A percentile compares a stretch with the other conserved stretches of the same genome.
phyloP scores from a whole-genome alignment of 139 green algal genomes.

The Zygnema circumcarinatum region DNA sequence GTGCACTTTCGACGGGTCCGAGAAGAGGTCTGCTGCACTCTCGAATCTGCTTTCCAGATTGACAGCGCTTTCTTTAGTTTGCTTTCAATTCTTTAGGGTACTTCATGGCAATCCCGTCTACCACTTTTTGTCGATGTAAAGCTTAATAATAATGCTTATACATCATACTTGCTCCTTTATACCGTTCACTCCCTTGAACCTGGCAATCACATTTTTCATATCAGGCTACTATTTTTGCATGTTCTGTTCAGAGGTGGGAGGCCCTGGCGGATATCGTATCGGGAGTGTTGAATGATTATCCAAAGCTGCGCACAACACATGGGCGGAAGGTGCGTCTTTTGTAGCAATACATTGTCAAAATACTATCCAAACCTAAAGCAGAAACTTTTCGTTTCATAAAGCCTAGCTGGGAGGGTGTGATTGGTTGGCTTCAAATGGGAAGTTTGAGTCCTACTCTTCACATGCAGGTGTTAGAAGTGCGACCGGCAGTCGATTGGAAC shows the following conservation, averaged over 20 bases:
- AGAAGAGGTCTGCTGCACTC: slow-evolving; percentile 43
- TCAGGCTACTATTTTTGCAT: too few relatives aligned
- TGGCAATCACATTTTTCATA: too few relatives aligned
- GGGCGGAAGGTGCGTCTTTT: slow-evolving; percentile 43
- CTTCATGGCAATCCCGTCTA: too few relatives aligned
- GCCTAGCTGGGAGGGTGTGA: too few relatives aligned
- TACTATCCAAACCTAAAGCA: not conserved
- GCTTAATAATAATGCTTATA: too few relatives aligned
- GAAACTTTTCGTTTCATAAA: too few relatives aligned
- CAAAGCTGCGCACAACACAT: slow-evolving; percentile 70
- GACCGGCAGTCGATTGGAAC: slow-evolving; percentile 93
- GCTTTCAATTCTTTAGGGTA: not conserved
- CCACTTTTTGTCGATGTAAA: too few relatives aligned
- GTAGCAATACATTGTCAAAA: not conserved
- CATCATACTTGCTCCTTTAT: too few relatives aligned
- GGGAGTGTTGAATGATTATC: slow-evolving; percentile 53
- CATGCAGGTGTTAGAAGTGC: slow-evolving; percentile 95
- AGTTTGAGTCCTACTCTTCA: too few relatives aligned
- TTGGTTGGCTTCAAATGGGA: too few relatives aligned
- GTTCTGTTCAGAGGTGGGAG: slow-evolving; percentile 51
- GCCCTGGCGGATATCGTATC: slow-evolving; percentile 59
- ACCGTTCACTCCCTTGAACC: too few relatives aligned
- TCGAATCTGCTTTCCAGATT: not conserved
- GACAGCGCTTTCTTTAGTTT: not conserved
- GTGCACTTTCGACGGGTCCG: slow-evolving; percentile 91